A percentile compares a stretch with the other conserved stretches of the same genome.
phyloP scores from a whole-genome alignment of 2,329 filamentous ascomycete species.

The Colletotrichum plurivorum region DNA sequence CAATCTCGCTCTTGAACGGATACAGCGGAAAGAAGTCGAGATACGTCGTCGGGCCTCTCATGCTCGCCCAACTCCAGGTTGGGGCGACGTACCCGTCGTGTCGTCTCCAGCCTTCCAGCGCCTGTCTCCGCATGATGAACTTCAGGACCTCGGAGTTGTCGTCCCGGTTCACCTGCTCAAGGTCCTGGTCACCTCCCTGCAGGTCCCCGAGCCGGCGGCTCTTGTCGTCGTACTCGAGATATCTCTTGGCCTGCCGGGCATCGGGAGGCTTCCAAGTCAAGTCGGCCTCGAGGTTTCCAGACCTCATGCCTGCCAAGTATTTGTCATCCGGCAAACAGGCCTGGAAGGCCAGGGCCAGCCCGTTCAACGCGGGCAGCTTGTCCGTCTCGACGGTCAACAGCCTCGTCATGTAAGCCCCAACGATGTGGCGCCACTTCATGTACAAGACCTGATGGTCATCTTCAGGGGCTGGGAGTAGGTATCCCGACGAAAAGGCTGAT shows the following conservation, averaged over 20 bases:
- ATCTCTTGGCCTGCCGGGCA: neutral
- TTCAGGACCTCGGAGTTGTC: neutral
- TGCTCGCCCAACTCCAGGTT: neutral
- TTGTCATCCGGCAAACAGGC: neutral
- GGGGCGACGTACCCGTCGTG: neutral
- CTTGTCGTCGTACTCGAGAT: neutral
- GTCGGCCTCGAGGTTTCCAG: neutral
- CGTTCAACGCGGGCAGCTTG: slow-evolving; percentile 2
- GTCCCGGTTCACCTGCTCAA: neutral
- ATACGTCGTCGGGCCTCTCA: neutral
- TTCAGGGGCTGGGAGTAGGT: neutral
- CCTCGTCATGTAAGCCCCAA: neutral
- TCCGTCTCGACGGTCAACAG: neutral
- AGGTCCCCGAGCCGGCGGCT: neutral
- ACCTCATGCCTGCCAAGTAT: slow-evolving; percentile 1
- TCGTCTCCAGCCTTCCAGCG: neutral
- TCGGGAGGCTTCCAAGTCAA: neutral
- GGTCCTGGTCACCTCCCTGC: neutral
- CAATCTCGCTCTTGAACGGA: neutral
- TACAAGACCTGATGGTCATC: neutral
- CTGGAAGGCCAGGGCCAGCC: neutral
- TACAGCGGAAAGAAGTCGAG: neutral
- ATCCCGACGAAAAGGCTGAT: neutral
- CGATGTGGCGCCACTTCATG: neutral
- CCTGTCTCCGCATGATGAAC: neutral